Evolutionary conservation across 257 asterid genomes (phyloP).

Genomic region (Phtheirospermum japonicum): DNA sequence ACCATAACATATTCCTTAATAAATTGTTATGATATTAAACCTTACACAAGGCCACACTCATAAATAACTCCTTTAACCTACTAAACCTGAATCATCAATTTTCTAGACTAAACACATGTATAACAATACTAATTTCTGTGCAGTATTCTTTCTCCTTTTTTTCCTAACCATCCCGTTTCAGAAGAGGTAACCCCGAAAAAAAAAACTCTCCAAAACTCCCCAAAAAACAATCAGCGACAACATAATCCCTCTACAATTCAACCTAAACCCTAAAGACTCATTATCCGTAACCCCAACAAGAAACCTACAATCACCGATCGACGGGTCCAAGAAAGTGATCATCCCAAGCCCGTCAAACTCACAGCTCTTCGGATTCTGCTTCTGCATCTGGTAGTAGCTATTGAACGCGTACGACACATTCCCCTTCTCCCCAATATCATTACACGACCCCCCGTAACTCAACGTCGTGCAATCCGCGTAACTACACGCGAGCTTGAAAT

Average conservation of each 20-base stretch:
- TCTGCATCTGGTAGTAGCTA: constrained; percentile 75
- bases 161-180: background rate
- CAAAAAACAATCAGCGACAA: constrained; percentile 35
- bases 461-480: constrained; percentile 90
- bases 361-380: constrained; percentile 72
- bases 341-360: constrained; percentile 95
- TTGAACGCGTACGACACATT: constrained; percentile 90
- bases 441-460: constrained; percentile 83
- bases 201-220: constrained; percentile 28
- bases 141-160: constrained; percentile 24
- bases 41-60: too few relatives aligned
- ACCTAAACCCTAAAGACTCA: constrained; percentile 38
- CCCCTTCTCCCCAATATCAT: constrained; percentile 64
- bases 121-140: constrained; percentile 37
- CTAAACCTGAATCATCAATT: too few relatives aligned
- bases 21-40: constrained; percentile 22
- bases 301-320: constrained; percentile 74
- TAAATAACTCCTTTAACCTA: too few relatives aligned
- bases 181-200: constrained; percentile 35
- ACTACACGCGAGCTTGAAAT: constrained; percentile 68
- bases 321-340: constrained; percentile 89
- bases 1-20: constrained; percentile 20
- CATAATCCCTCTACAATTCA: constrained; percentile 22
- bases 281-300: constrained; percentile 70
- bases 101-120: constrained; percentile 29